Evolutionary conservation across 2,329 filamentous ascomycete genomes (phyloP).

Genomic region (Microdochium nivale): DNA sequence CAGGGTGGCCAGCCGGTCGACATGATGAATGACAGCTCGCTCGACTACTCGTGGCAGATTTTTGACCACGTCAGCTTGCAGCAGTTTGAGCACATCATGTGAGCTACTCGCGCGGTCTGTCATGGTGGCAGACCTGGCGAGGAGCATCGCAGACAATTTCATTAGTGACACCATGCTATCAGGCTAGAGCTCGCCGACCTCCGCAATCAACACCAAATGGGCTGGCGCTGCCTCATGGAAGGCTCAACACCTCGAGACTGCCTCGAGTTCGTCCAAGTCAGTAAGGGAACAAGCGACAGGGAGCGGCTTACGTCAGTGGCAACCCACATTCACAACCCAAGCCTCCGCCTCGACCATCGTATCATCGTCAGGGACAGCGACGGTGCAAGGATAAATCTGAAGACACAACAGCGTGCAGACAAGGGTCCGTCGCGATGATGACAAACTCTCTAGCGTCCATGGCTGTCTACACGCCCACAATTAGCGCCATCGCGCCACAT

Average conservation of each 20-base stretch:
- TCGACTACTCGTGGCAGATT: slow-evolving; percentile 16
- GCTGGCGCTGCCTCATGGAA: not conserved
- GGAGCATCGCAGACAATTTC: not conserved
- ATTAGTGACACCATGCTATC: slow-evolving; percentile 12
- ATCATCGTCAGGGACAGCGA: slow-evolving; percentile 70
- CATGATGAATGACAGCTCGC: not conserved
- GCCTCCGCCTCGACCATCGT: slow-evolving; percentile 56
- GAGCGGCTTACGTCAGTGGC: not conserved
- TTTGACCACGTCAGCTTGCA: slow-evolving; percentile 16
- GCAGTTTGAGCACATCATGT: slow-evolving; percentile 4
- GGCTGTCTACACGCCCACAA: slow-evolving; percentile 60
- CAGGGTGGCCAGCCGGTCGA: not conserved
- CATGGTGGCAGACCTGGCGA: slow-evolving; percentile 4
- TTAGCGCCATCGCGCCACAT: slow-evolving; percentile 65
- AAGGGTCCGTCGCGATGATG: slow-evolving; percentile 66
- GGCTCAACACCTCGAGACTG: not conserved
- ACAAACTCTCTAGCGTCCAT: slow-evolving; percentile 66
- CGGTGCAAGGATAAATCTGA: slow-evolving; percentile 63
- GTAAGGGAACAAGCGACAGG: not conserved
- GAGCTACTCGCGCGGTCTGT: too few species aligned
- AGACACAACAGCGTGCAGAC: slow-evolving; percentile 73
- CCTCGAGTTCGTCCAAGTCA: not conserved
- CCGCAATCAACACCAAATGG: not conserved
- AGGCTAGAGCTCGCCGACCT: slow-evolving; percentile 7
- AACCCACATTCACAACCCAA: slow-evolving; percentile 48